A percentile compares a stretch with the other conserved stretches of the same genome.
Conservation (phyloP, 1,284 basidiomycete genomes). For the Mycosarcoma maydis region DNA sequence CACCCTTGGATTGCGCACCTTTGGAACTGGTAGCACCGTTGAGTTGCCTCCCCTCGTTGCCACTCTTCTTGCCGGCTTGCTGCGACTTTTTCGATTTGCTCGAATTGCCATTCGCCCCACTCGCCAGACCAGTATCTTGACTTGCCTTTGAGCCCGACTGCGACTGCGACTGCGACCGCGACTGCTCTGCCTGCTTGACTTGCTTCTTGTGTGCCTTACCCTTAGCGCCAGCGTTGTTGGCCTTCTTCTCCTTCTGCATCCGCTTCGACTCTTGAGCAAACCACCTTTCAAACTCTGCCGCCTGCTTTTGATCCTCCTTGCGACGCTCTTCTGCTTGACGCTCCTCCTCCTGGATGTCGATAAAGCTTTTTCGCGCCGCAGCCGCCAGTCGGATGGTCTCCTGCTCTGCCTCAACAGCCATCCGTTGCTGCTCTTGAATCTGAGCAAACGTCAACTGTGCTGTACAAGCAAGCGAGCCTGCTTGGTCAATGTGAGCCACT, state of each 20-base stretch:
- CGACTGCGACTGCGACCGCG: background rate
- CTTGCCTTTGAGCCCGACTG: constrained; percentile 4
- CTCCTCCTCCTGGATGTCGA: constrained; percentile 62
- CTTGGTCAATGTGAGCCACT: background rate
- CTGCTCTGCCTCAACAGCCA: constrained; percentile 30
- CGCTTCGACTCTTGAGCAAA: constrained; percentile 63
- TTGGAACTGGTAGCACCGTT: constrained; percentile 3
- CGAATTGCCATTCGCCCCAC: constrained; percentile 2
- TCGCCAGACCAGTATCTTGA: background rate
- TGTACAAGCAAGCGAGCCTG: constrained; percentile 15
- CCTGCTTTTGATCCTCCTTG: constrained; percentile 53
- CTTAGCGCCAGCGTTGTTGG: constrained; percentile 5
- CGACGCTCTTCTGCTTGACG: constrained; percentile 45
- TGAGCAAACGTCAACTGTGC: constrained; percentile 52
- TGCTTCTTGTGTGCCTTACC: constrained; percentile 25
- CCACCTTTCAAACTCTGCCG: constrained; percentile 63
- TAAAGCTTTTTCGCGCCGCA: constrained; percentile 50
- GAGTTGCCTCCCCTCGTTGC: constrained; percentile 9
- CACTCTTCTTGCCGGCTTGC: constrained; percentile 17
- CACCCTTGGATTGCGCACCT: background rate
- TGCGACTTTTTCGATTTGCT: constrained; percentile 14
- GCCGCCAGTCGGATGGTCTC: constrained; percentile 36
- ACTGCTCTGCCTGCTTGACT: constrained; percentile 20
- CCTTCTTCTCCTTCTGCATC: constrained; percentile 45
- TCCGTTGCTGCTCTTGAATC: constrained; percentile 61